Percentiles rank a stretch among this genome's conserved stretches.
Conservation (phyloP, 768 basidiomycete genomes). For the Thelephora ganbajun region DNA sequence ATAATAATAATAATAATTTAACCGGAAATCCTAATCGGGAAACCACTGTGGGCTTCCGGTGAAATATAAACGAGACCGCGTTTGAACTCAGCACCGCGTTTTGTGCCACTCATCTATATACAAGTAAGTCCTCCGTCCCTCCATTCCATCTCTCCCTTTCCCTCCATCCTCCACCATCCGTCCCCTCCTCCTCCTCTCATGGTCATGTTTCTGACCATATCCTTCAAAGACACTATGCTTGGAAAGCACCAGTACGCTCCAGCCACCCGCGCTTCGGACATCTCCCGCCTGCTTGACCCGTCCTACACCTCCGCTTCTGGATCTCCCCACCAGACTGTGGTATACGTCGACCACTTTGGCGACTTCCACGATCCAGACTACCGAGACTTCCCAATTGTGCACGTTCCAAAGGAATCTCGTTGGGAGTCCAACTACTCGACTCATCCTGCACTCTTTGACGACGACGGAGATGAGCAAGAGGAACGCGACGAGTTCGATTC, state of each 20-base stretch:
- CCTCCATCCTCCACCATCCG: background rate
- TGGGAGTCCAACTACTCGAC: constrained; percentile 16
- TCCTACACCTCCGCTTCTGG: constrained; percentile 29
- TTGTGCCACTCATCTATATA: background rate
- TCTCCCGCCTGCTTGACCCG: constrained; percentile 52
- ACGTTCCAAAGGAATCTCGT: constrained; percentile 10
- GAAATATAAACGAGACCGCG: too few relatives aligned
- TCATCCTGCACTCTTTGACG: constrained; percentile 12
- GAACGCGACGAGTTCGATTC: constrained; percentile 5
- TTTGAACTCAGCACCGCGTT: too few relatives aligned
- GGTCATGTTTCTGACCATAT: background rate
- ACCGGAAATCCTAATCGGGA: too few relatives aligned
- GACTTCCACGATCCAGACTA: constrained; percentile 58
- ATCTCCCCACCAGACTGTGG: constrained; percentile 14
- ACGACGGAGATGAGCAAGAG: constrained; percentile 13
- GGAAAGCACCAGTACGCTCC: constrained; percentile 17
- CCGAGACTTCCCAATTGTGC: constrained; percentile 41
- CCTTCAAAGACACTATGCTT: background rate
- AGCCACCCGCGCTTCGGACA: constrained; percentile 31
- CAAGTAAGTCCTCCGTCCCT: constrained; percentile 7
- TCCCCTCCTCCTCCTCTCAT: background rate
- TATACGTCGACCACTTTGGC: constrained; percentile 47
- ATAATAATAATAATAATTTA: too few relatives aligned
- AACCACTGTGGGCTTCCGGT: too few relatives aligned
- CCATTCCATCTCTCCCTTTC: background rate